Evolutionary conservation across 2,329 filamentous ascomycete genomes (phyloP).

Genomic region (Polychaeton citri): DNA sequence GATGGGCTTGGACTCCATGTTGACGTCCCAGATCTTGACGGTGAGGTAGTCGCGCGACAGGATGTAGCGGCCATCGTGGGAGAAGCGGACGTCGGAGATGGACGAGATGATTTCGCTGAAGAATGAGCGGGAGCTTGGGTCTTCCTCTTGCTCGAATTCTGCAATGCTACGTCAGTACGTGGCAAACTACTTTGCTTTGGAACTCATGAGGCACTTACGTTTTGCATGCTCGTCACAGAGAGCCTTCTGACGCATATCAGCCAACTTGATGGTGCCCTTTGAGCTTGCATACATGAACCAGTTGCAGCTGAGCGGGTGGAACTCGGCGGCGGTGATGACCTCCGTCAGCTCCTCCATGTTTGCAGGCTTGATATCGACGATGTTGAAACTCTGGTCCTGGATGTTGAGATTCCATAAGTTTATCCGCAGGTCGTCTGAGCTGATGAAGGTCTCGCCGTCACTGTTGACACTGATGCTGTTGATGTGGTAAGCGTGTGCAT

Average conservation of each 20-base stretch:
- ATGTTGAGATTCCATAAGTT: slow-evolving; percentile 99
- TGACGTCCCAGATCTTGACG: slow-evolving; percentile 99
- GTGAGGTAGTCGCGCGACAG: slow-evolving; percentile 95
- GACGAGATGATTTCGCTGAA: slow-evolving; percentile 99
- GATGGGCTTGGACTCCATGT: slow-evolving; percentile 93
- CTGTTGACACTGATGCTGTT: slow-evolving; percentile 99
- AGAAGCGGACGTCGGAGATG: slow-evolving; percentile 97
- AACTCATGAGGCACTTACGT: too few relatives aligned
- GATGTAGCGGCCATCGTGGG: slow-evolving; percentile 90
- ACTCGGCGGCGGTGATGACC: slow-evolving; percentile 96
- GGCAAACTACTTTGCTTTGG: too few relatives aligned
- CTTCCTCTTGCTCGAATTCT: slow-evolving; percentile 99
- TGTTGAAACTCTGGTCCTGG: slow-evolving; percentile 99
- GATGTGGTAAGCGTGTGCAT: slow-evolving; percentile 98
- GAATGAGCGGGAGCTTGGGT: slow-evolving; percentile 91
- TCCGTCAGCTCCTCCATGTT: slow-evolving; percentile 99
- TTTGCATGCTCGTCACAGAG: slow-evolving; percentile 94
- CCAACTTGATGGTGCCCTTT: slow-evolving; percentile 96
- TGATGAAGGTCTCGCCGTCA: slow-evolving; percentile 98
- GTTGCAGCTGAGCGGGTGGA: slow-evolving; percentile 93
- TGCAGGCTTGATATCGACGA: slow-evolving; percentile 97
- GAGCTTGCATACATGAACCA: slow-evolving; percentile 99
- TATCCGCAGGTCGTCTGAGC: slow-evolving; percentile 92
- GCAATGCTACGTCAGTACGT: slow-evolving; percentile 2
- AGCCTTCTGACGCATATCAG: slow-evolving; percentile 95